These are phyloP conservation scores for Candida sp. DNA, from an alignment of 1,139 yeast species.

Conservation along the genomic window DNA sequence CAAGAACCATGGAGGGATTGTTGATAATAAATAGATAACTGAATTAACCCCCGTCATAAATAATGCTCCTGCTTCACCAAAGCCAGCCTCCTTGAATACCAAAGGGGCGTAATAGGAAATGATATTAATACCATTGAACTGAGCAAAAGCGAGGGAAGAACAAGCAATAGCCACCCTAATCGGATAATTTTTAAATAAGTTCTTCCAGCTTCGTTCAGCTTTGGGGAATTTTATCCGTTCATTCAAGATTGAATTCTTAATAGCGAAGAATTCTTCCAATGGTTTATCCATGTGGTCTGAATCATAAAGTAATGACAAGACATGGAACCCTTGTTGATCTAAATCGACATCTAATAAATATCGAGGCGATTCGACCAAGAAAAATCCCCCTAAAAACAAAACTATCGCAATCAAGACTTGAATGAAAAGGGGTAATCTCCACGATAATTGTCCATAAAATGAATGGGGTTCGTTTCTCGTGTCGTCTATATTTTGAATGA, in stretches of 20 bases:
- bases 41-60: conserved; percentile 55
- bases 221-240: conserved; percentile 43
- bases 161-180: conserved; percentile 45
- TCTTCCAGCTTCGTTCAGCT: conserved; percentile 41
- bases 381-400: conserved; percentile 48
- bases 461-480: conserved; percentile 33
- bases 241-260: conserved; percentile 71
- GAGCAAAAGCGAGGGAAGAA: conserved; percentile 51
- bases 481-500: conserved; percentile 40
- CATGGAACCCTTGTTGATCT: conserved; percentile 60
- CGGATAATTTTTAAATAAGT: conserved; percentile 36
- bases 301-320: conserved; percentile 76
- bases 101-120: conserved; percentile 55
- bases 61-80: conserved; percentile 45
- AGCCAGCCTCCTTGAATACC: conserved; percentile 54
- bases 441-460: conserved; percentile 44
- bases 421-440: conserved; percentile 50
- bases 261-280: conserved; percentile 59
- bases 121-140: conserved; percentile 54
- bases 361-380: conserved; percentile 54
- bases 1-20: conserved; percentile 54
- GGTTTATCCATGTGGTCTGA: conserved; percentile 50
- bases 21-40: conserved; percentile 42
- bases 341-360: conserved; percentile 50
- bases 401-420: conserved; percentile 47